These are phyloP conservation scores for Bonia amplexicaulis DNA, from an alignment of 176 grass and related monocot genomes.

Conservation along the genomic window DNA sequence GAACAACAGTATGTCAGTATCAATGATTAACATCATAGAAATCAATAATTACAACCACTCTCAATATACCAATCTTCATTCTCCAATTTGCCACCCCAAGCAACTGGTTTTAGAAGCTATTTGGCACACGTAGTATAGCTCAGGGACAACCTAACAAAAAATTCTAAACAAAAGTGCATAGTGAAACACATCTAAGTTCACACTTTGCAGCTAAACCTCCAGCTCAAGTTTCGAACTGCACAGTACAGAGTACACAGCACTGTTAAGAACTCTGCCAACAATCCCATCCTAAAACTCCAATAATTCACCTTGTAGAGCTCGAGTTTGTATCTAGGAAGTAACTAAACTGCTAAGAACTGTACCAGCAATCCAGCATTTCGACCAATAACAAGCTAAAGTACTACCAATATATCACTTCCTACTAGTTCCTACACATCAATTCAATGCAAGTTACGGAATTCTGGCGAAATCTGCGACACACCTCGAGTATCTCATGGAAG, in stretches of 20 bases:
- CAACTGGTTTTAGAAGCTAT: neutral
- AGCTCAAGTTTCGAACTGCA: neutral
- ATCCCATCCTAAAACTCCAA: neutral
- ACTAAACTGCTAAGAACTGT: neutral
- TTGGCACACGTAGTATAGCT: neutral
- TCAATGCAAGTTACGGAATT: neutral
- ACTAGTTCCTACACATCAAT: neutral
- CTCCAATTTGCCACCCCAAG: too few relatives aligned
- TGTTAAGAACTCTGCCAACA: neutral
- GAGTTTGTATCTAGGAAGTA: neutral
- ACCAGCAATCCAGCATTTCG: neutral
- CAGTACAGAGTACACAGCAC: neutral
- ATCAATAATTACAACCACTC: neutral
- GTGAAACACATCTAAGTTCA: neutral
- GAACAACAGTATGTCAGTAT: neutral
- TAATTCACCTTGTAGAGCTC: neutral
- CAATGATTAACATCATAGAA: neutral
- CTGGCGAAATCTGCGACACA: neutral
- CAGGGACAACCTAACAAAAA: neutral
- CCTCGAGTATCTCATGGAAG: constrained; percentile 90
- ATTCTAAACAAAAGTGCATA: neutral
- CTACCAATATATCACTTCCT: neutral
- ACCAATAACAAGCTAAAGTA: neutral
- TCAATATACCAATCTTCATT: neutral
- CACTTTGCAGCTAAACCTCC: neutral